Evolutionary conservation across 2,329 filamentous ascomycete species (phyloP), one percentile per base, ranked within the genome.

Genomic region (Didymosphaeria variabile): DNA sequence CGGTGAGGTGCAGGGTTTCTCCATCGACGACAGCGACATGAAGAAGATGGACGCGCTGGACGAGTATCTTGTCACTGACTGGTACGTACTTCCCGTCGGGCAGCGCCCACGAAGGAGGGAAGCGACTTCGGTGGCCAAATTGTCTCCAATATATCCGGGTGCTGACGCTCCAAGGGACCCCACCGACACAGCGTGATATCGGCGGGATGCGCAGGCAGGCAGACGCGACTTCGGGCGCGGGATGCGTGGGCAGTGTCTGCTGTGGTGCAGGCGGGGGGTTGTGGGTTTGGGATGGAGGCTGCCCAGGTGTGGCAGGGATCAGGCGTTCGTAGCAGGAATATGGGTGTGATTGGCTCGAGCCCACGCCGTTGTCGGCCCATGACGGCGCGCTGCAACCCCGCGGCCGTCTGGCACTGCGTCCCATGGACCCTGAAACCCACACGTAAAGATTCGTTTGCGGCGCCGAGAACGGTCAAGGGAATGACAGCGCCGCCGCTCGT

Each of bases 61-160:
- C 74, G 91, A 94, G 79, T 85, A 87, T 70, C 81, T 93, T 29
- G 89, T 93, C 1, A 93, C 90, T 1, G 72, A 93, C 90, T 1
- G 72, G 72, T 74, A 51, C 69, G 72, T 63, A n/a, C 40, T 51
- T 38, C 40, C 50, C 36, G 13, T 12, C 31, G 38, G 26, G 42
- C 45, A 51, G 19, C 40, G 15, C 46, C 57, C 42, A 44, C 52
- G 29, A 15, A 19, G n/a, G 36, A n/a, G 45, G 23, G 29, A 47
- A 62, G 62, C 65, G 58, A 66, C 38, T 57, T 66, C 65, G 64
- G 63, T 47, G 53, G 19, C 15, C 57, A 17, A 26, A 46, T 40
- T 23, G 29, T 45, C 32, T 45, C 34, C 31, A 50, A 29, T 53
- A 47, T 45, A 15, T 29, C 56, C 57, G 51, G 42, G 50, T 67